Conservation (phyloP, 2,329 filamentous ascomycete genomes). For the Aspergillus versicolor region DNA sequence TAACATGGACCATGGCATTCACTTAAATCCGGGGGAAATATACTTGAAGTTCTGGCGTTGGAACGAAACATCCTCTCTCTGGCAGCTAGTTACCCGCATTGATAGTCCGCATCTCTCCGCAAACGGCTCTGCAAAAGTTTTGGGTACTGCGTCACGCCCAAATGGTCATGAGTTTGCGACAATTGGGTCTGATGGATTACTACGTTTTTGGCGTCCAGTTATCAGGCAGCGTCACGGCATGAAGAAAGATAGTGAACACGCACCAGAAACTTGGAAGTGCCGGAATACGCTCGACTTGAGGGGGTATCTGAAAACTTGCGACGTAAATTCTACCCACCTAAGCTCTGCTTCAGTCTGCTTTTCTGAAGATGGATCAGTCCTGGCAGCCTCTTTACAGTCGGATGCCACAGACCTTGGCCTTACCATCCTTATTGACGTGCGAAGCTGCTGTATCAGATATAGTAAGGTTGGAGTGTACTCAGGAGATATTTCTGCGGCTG, state of each 20-base stretch:
- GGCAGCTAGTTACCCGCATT: slow-evolving; percentile 78
- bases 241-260: slow-evolving; percentile 51
- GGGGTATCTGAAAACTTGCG: slow-evolving; percentile 30
- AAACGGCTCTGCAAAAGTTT: slow-evolving; percentile 56
- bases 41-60: slow-evolving; percentile 89
- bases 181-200: slow-evolving; percentile 73
- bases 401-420: slow-evolving; percentile 54
- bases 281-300: slow-evolving; percentile 54
- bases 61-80: slow-evolving; percentile 55
- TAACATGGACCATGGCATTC: slow-evolving; percentile 37
- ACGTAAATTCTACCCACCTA: slow-evolving; percentile 30
- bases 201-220: slow-evolving; percentile 80
- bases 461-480: slow-evolving; percentile 68
- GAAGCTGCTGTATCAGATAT: slow-evolving; percentile 64
- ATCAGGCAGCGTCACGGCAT: slow-evolving; percentile 68
- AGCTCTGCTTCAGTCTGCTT: slow-evolving; percentile 68
- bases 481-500: slow-evolving; percentile 65
- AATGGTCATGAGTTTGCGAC: slow-evolving; percentile 73
- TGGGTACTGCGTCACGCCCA: slow-evolving; percentile 73
- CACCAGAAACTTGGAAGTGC: slow-evolving; percentile 73
- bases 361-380: slow-evolving; percentile 78
- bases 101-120: slow-evolving; percentile 74
- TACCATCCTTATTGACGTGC: slow-evolving; percentile 74
- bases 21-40: slow-evolving; percentile 62
- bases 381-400: slow-evolving; percentile 60